Base-by-base conservation (phyloP, 345 rosid genomes). In the Acer negundo region DNA sequence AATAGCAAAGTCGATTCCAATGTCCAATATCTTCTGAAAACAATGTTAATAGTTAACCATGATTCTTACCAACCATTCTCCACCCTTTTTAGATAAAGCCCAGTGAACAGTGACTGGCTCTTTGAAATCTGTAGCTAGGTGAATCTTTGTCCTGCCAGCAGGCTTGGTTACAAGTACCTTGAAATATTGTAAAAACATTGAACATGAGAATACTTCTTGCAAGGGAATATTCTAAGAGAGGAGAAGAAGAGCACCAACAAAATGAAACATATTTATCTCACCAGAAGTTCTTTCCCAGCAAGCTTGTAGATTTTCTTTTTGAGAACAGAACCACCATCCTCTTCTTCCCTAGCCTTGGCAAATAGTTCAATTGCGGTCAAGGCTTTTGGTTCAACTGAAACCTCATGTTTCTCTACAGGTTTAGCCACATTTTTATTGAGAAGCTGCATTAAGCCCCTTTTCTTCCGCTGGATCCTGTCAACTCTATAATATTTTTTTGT, bases 41-140 rank as follows among this genome's bases (percentile, higher is more conserved):
- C 23, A 4, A 26, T 46, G 40, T 55, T 49, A 40, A 67, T 61
- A 70, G 46, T 6, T 49, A 74, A 49, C 38, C 70, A 77, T 46
- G 59, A 81, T 75, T 69, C 95, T 91, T 88, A 96, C 99, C 97
- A 82, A 78, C 99, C 99, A 96, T 84, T 96, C 97, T 85, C 95
- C 93, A 75, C 79, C 86, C 31, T 76, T 87, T 78, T 85, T 88
- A 70, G 99, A 94, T 85, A 96, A 86, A 80, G 95, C 99, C 99
- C 99, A 96, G 84, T 92, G 99, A 82, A 94, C 90, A 66, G 88
- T 84, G 73, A 91, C 74, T 23, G 95, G 94, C 73, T 91, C 95
- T 79, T 79, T 85, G 77, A 86, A 82, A 85, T 94, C 92, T 23
- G 97, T 87, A 72, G 89, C 95, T 64, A 96, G 42, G 81, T 79